Percentiles rank a stretch among this genome's conserved stretches.
Evolutionary conservation across 495 filamentous ascomycete species (phyloP).

Genomic region (Filosporella fistucella): DNA sequence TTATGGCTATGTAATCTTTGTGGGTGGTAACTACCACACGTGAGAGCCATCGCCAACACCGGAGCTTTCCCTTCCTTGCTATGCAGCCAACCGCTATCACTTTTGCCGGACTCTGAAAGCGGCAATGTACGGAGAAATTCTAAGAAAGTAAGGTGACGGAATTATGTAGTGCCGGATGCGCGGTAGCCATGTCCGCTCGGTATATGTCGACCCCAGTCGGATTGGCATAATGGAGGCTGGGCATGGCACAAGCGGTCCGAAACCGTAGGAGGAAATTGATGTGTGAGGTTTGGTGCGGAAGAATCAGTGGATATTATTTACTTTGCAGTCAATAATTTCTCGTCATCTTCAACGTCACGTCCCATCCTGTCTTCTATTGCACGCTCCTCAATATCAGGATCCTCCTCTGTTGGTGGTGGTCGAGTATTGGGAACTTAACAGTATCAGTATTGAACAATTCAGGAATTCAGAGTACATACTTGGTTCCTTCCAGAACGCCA

Average conservation of each 20-base stretch:
- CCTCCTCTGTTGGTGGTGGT: constrained; percentile 19
- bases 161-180: no score
- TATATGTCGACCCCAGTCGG: background rate
- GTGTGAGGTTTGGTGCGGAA: background rate
- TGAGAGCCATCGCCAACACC: no score
- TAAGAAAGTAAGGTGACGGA: no score
- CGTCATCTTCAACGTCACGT: constrained; percentile 8
- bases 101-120: no score
- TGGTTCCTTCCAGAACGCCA: constrained; percentile 35
- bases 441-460: constrained; percentile 1
- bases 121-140: no score
- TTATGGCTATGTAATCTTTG: no score
- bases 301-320: constrained; percentile 2
- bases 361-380: constrained; percentile 3
- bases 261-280: background rate
- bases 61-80: no score
- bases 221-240: background rate
- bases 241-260: background rate
- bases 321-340: background rate
- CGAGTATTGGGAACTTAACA: constrained; percentile 12
- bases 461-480: constrained; percentile 9
- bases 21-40: no score
- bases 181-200: no score
- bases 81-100: no score
- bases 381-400: constrained; percentile 21